These are phyloP conservation scores for Cryptosporidium baileyi DNA, from an alignment of 169 alveolate species.

Conservation along the genomic window DNA sequence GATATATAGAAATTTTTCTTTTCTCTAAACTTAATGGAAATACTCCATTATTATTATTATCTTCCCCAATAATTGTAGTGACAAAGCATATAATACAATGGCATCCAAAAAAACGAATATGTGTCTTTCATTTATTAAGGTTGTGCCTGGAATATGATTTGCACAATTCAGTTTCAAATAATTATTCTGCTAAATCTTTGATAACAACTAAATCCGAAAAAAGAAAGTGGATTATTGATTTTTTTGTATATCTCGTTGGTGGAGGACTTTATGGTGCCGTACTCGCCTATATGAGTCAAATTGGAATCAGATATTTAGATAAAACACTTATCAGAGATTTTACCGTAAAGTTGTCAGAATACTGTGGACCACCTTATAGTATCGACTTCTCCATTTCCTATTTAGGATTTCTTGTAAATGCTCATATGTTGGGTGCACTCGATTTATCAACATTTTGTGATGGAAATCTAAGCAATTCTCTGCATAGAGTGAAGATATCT, in stretches of 20 bases:
- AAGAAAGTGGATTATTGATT: constrained; percentile 62
- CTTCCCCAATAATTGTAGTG: constrained; percentile 34
- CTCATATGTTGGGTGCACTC: constrained; percentile 29
- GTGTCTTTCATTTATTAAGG: constrained; percentile 54
- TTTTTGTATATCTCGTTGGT: constrained; percentile 58
- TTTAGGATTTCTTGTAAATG: constrained; percentile 24
- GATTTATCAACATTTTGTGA: constrained; percentile 46
- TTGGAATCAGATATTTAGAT: constrained; percentile 66
- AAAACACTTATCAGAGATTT: constrained; percentile 75
- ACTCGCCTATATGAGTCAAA: constrained; percentile 56
- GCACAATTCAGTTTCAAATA: not conserved
- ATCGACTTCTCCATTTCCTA: constrained; percentile 69
- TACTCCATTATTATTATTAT: constrained; percentile 7
- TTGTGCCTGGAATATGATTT: constrained; percentile 42
- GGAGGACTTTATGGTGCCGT: constrained; percentile 60
- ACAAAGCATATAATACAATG: constrained; percentile 48
- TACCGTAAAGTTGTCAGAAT: constrained; percentile 71
- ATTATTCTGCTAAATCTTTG: not conserved
- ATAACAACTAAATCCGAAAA: constrained; percentile 49
- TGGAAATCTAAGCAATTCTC: not conserved
- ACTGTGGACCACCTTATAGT: constrained; percentile 77
- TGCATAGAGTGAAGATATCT: constrained; percentile 23
- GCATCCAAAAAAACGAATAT: constrained; percentile 59
- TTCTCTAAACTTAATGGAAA: not conserved
- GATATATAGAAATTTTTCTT: constrained; percentile 32